Percentiles rank a stretch among this genome's conserved stretches.
Evolutionary conservation across 495 filamentous ascomycete genomes (phyloP).

Genomic region (Apodospora peruviana): DNA sequence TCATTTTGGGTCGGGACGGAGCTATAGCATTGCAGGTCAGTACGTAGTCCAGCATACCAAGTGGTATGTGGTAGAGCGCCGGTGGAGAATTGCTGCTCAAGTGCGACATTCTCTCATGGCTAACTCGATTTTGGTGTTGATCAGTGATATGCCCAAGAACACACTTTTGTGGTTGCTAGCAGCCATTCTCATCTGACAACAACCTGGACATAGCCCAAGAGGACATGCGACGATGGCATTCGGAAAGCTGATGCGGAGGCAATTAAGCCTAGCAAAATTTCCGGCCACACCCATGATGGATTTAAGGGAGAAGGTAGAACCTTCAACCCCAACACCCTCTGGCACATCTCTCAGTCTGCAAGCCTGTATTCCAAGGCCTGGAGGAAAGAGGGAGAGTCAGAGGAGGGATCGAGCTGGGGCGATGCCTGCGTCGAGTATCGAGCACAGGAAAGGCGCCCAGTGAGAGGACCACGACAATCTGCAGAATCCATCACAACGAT

Average conservation of each 20-base stretch:
- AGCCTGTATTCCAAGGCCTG: slow-evolving; percentile 36
- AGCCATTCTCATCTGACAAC: slow-evolving; percentile 1
- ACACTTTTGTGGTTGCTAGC: slow-evolving; percentile 33
- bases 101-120: slow-evolving; percentile 86
- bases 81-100: slow-evolving; percentile 82
- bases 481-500: slow-evolving; percentile 49
- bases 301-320: slow-evolving; percentile 73
- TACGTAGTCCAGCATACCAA: slow-evolving; percentile 64
- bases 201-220: slow-evolving; percentile 5
- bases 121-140: slow-evolving; percentile 63
- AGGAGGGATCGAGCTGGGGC: slow-evolving; percentile 79
- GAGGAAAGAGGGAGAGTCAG: slow-evolving; percentile 47
- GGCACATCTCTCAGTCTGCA: slow-evolving; percentile 48
- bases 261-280: background rate
- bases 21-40: slow-evolving; percentile 53
- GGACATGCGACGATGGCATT: background rate
- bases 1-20: slow-evolving; percentile 84
- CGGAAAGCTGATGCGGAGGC: background rate
- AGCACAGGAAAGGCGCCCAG: slow-evolving; percentile 52
- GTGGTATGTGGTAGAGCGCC: slow-evolving; percentile 68
- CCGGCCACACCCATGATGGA: slow-evolving; percentile 56
- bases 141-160: slow-evolving; percentile 37
- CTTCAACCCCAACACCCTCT: slow-evolving; percentile 79
- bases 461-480: slow-evolving; percentile 74
- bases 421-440: slow-evolving; percentile 22